Conservation (phyloP, 257 asterid species). For the Solanum dulcamara region DNA sequence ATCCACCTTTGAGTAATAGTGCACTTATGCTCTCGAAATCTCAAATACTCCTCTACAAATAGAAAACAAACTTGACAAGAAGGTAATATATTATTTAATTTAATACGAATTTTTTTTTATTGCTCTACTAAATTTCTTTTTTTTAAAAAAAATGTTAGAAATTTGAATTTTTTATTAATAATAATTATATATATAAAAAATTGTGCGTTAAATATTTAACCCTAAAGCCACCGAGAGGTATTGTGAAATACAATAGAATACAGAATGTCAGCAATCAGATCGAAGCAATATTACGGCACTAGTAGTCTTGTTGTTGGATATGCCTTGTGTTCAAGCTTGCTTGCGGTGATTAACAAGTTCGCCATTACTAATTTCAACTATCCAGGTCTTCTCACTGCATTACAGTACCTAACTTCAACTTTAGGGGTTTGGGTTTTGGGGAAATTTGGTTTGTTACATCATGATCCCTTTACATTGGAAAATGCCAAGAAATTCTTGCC, state of each 20-base stretch:
- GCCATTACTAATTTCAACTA: conserved; percentile 83
- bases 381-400: conserved; percentile 88
- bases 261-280: conserved; percentile 36
- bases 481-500: conserved; percentile 89
- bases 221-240: background rate
- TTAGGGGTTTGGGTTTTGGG: conserved; percentile 83
- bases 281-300: conserved; percentile 61
- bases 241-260: background rate
- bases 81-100: no score
- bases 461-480: conserved; percentile 62
- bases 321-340: conserved; percentile 89
- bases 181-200: no score
- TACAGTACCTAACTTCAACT: conserved; percentile 82
- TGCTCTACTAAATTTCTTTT: no score
- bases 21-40: no score
- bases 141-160: no score
- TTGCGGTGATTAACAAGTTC: conserved; percentile 83
- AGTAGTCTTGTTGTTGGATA: conserved; percentile 84
- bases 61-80: no score
- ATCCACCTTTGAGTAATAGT: no score
- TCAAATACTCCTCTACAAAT: no score
- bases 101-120: no score
- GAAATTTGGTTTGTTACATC: conserved; percentile 64
- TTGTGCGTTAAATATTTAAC: background rate
- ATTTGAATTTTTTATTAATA: no score